phyloP scores from a whole-genome alignment of 306 rosid genomes.

The Dalbergia oliveri region DNA sequence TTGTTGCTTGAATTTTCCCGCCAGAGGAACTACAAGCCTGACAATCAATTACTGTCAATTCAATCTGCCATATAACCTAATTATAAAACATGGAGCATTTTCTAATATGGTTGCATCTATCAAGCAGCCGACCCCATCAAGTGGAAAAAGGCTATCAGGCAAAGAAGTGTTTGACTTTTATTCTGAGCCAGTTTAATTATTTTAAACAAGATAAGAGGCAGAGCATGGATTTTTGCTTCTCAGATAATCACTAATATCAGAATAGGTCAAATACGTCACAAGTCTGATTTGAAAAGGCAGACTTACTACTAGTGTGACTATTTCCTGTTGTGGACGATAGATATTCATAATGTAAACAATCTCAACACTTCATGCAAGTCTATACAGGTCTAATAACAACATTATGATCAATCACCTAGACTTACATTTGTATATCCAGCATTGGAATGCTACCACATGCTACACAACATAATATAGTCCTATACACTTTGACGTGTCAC shows the following conservation, averaged over 20 bases:
- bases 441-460: not conserved
- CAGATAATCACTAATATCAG: not conserved
- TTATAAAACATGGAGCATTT: slow-evolving; percentile 20
- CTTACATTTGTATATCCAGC: slow-evolving; percentile 19
- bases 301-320: not conserved
- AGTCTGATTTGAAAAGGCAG: no score
- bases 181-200: slow-evolving; percentile 18
- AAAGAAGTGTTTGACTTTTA: not conserved
- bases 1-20: slow-evolving; percentile 87
- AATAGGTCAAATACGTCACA: slow-evolving; percentile 30
- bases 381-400: not conserved
- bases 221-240: not conserved
- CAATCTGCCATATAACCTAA: slow-evolving; percentile 42
- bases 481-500: not conserved
- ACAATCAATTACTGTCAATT: slow-evolving; percentile 49
- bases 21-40: slow-evolving; percentile 74
- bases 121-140: not conserved
- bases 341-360: slow-evolving; percentile 10
- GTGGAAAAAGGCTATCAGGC: no score
- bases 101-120: slow-evolving; percentile 40
- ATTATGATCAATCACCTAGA: not conserved
- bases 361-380: slow-evolving; percentile 4
- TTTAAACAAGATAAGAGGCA: slow-evolving; percentile 22
- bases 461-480: not conserved
- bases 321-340: not conserved